Conservation (phyloP, 225 moss, liverwort and hornwort species). For the Pseudisothecium myosuroides region DNA sequence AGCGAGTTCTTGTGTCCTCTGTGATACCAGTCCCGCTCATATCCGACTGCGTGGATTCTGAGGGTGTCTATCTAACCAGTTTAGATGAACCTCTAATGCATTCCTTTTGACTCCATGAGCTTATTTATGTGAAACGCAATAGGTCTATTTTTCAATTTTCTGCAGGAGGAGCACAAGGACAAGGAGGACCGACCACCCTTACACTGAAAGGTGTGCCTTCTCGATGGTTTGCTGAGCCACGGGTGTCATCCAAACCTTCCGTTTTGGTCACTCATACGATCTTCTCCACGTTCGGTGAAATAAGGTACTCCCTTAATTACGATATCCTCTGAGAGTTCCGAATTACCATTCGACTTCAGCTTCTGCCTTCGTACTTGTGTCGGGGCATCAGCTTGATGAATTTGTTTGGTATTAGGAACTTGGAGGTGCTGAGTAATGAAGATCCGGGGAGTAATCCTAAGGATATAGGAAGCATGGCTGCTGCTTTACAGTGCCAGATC, state of each 20-base stretch:
- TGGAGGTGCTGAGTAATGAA: constrained; percentile 55
- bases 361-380: neutral
- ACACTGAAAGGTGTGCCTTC: constrained; percentile 45
- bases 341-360: neutral
- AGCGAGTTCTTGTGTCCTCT: neutral
- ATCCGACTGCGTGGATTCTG: neutral
- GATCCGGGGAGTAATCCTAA: constrained; percentile 17
- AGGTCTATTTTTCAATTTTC: neutral
- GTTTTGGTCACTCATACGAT: constrained; percentile 58
- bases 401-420: constrained; percentile 24
- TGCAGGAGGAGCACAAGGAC: constrained; percentile 17
- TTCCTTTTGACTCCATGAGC: neutral
- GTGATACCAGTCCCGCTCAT: neutral
- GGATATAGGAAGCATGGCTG: constrained; percentile 19
- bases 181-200: constrained; percentile 37
- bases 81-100: neutral
- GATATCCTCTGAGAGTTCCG: neutral
- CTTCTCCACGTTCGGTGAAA: constrained; percentile 49
- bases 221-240: constrained; percentile 52
- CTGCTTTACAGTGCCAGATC: constrained; percentile 46
- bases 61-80: neutral
- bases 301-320: constrained; percentile 13
- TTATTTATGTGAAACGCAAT: neutral
- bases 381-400: neutral
- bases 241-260: constrained; percentile 59